Base-by-base conservation (phyloP, 306 rosid species). In the Cajanus cajan region DNA sequence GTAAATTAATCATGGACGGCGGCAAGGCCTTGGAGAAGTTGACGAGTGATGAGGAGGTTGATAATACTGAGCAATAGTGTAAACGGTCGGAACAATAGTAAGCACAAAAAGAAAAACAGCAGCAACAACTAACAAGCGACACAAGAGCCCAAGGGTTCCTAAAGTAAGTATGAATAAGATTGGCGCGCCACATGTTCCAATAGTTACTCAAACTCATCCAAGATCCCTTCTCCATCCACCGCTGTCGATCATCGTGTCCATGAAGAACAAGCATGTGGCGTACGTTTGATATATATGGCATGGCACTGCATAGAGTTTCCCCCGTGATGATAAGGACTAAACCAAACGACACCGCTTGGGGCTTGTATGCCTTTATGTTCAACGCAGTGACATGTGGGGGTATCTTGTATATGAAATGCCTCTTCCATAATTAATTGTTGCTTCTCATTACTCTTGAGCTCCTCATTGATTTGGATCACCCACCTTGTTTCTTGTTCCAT, bases 311-410 rank as follows among this genome's bases (percentile, higher is more conserved):
- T n/a, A n/a, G n/a, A n/a, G n/a, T n/a, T n/a, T n/a, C n/a, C n/a
- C n/a, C 80, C 82, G 1, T 71, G 13, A n/a, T 88, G 91, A 61
- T 83, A 88, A 47, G 95, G 91, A 19, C n/a, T n/a, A n/a, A n/a
- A n/a, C 95, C 95, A n/a, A 90, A 83, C 0, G 92, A 85, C 80
- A 87, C 89, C 22, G 77, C 22, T 54, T 82, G 84, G 7, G 92
- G 91, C 7, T 9, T 67, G 80, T 77, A 87, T 55, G 87, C 91
- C 12, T 71, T 78, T 31, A 44, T 11, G 9, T 80, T 75, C 7
- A 71, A 8, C 0, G 69, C 62, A 0, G 64, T 73, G 6, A 90
- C 41, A 67, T 44, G 13, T 4, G 72, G 1, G 0, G 92, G 95
- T 9, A 88, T 10, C 71, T 59, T 52, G 85, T 85, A 90, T 8